phyloP scores from a whole-genome alignment of 257 asterid species.

The Solanum virginianum region DNA sequence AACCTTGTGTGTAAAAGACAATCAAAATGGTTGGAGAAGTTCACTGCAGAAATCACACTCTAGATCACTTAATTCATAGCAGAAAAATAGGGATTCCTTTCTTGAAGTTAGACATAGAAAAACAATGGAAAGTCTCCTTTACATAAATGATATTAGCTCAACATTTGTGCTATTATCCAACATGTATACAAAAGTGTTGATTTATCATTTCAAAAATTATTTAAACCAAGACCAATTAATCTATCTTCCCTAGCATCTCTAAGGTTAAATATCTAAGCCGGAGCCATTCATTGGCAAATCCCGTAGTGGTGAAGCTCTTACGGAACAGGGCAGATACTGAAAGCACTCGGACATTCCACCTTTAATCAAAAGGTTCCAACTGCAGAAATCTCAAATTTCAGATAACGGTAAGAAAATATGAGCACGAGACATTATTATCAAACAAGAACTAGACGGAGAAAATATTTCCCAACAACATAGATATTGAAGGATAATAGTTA shows the following conservation, averaged over 20 bases:
- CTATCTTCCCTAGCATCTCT: not conserved
- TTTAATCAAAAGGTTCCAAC: not conserved
- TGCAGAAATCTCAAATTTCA: not conserved
- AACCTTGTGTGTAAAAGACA: not conserved
- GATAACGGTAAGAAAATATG: not conserved
- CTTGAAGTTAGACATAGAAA: not conserved
- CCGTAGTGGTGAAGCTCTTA: not conserved
- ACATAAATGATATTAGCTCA: not conserved
- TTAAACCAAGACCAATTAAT: not conserved
- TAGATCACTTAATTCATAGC: not conserved
- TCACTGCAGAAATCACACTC: not conserved
- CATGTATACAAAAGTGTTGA: not conserved
- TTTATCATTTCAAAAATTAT: not conserved
- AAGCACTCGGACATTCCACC: not conserved
- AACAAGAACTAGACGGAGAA: not conserved
- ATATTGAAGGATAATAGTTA: not conserved
- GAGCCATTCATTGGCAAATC: not conserved
- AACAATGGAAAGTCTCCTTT: not conserved
- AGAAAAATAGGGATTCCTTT: not conserved
- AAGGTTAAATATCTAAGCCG: not conserved
- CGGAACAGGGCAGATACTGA: not conserved
- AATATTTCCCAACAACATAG: not conserved
- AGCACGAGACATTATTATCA: not conserved
- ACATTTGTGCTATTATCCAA: not conserved
- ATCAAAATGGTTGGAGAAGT: not conserved